Percentiles rank a stretch among this genome's conserved stretches.
These are phyloP conservation scores for Yarrowia osloensis DNA, from an alignment of 805 yeast species.

Conservation along the genomic window DNA sequence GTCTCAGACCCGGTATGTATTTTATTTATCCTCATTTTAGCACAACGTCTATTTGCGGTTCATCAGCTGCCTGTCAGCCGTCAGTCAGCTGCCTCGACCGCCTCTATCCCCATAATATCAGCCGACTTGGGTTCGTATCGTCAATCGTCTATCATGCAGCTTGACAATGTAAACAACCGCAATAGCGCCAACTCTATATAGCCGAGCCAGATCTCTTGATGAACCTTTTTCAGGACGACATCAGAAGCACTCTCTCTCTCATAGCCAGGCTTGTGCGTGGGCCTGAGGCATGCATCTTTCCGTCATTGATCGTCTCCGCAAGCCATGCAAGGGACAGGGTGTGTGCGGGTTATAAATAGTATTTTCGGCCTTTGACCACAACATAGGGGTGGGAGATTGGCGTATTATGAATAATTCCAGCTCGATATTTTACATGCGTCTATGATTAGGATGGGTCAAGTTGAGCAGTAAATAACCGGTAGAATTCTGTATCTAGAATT, in stretches of 20 bases:
- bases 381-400: background rate
- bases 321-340: background rate
- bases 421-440: too few species aligned
- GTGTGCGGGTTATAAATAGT: too few species aligned
- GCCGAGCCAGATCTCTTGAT: conserved; percentile 9
- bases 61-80: too few species aligned
- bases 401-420: too few species aligned
- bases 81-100: background rate
- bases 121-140: background rate
- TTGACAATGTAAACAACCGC: background rate
- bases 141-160: background rate
- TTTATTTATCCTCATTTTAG: background rate
- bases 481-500: too few species aligned
- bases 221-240: background rate
- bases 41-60: too few species aligned
- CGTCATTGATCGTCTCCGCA: background rate
- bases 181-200: background rate
- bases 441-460: too few species aligned
- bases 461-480: too few species aligned
- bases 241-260: too few species aligned
- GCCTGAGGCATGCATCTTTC: background rate
- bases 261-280: conserved; percentile 17
- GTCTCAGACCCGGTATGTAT: background rate
- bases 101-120: background rate
- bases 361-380: background rate